Percentiles rank a stretch among this genome's conserved stretches.
These are phyloP conservation scores for Gleditsia sinensis DNA, from an alignment of 306 rosid species.

Conservation along the genomic window DNA sequence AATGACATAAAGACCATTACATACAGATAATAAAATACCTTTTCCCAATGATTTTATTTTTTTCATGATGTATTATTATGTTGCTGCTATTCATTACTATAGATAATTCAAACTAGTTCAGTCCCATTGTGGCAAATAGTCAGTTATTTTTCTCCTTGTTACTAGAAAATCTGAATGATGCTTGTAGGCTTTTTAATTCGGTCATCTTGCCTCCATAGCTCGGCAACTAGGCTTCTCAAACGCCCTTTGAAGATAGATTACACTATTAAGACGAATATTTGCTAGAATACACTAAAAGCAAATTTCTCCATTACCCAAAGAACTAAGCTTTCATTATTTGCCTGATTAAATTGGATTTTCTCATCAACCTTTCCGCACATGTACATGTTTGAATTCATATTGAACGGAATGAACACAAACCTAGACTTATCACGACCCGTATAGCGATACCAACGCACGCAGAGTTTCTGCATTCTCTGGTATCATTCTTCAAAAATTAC, in stretches of 20 bases:
- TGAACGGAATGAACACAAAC: too few relatives aligned
- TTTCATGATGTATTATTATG: background rate
- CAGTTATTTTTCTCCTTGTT: background rate
- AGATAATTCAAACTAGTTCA: constrained; percentile 27
- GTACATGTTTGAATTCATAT: too few relatives aligned
- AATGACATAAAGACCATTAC: background rate
- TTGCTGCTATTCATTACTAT: background rate
- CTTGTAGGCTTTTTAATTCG: background rate
- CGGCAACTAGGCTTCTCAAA: too few relatives aligned
- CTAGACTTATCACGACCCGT: too few relatives aligned
- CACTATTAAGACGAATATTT: too few relatives aligned
- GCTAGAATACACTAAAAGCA: too few relatives aligned
- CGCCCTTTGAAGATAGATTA: too few relatives aligned
- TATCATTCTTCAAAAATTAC: background rate
- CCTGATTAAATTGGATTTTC: too few relatives aligned
- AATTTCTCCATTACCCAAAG: too few relatives aligned
- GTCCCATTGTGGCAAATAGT: background rate
- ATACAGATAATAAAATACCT: constrained; percentile 15
- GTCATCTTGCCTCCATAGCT: background rate
- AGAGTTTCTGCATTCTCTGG: too few relatives aligned
- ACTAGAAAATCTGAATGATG: background rate
- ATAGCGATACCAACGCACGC: too few relatives aligned
- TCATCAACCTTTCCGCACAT: too few relatives aligned
- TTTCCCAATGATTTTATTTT: constrained; percentile 27
- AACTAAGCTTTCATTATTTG: background rate